Percentiles rank a stretch among this genome's conserved stretches.
Evolutionary conservation across 2,329 filamentous ascomycete genomes (phyloP).

Genomic region (Fusarium nematophilum): DNA sequence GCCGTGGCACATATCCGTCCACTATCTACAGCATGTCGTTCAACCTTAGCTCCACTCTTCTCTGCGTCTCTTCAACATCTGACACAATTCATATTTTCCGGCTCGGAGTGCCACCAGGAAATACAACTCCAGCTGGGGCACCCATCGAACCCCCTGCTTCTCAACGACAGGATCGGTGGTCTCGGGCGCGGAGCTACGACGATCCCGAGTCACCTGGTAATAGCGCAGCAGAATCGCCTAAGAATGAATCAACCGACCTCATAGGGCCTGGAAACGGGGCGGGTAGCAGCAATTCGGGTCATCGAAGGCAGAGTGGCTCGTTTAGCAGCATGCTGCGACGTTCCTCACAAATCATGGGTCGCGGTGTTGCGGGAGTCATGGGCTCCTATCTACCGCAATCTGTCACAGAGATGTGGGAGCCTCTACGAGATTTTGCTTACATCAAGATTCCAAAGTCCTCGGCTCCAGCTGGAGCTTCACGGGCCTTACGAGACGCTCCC

Average conservation of each 20-base stretch:
- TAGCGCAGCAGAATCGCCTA: slow-evolving; percentile 65
- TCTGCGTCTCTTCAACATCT: slow-evolving; percentile 95
- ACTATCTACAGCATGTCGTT: slow-evolving; percentile 99
- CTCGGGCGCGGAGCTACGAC: slow-evolving; percentile 64
- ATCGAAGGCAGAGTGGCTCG: slow-evolving; percentile 74
- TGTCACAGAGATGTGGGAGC: slow-evolving; percentile 98
- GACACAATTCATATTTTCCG: slow-evolving; percentile 98
- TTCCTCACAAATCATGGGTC: slow-evolving; percentile 93
- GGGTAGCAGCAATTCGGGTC: slow-evolving; percentile 43
- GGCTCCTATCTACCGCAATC: slow-evolving; percentile 93
- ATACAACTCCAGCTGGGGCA: slow-evolving; percentile 49
- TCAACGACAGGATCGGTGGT: slow-evolving; percentile 63
- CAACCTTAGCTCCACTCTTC: slow-evolving; percentile 90
- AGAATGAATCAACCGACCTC: slow-evolving; percentile 60
- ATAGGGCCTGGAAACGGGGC: slow-evolving; percentile 42
- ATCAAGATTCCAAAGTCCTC: slow-evolving; percentile 84
- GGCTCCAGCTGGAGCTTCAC: slow-evolving; percentile 26
- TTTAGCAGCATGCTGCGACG: slow-evolving; percentile 92
- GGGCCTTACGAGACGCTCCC: slow-evolving; percentile 47
- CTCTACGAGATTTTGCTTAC: slow-evolving; percentile 92
- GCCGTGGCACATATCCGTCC: slow-evolving; percentile 93
- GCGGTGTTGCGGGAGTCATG: slow-evolving; percentile 86
- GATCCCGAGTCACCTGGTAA: slow-evolving; percentile 51
- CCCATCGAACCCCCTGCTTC: slow-evolving; percentile 55
- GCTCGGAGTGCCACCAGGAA: slow-evolving; percentile 64